Conservation (phyloP, 148 eudicot species). For the Hydrangea macrophylla region DNA sequence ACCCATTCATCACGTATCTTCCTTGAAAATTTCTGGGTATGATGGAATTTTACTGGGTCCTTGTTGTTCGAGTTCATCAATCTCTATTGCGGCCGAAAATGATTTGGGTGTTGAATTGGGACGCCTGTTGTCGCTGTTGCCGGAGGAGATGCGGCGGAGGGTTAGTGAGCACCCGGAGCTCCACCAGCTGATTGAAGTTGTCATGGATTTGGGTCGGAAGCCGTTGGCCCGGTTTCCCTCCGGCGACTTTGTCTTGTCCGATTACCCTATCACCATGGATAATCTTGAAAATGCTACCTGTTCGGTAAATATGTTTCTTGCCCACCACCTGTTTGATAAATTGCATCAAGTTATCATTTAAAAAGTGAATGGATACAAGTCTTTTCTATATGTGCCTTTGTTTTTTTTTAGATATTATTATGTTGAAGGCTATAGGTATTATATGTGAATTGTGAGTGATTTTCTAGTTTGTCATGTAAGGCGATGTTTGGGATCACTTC, state of each 20-base stretch:
- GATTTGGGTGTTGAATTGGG: constrained; percentile 56
- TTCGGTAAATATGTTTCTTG: constrained; percentile 41
- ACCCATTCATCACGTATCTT: background rate
- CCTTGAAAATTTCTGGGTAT: constrained; percentile 7
- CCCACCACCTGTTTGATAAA: constrained; percentile 15
- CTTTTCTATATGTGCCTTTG: background rate
- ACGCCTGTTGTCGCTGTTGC: constrained; percentile 60
- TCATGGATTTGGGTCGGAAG: constrained; percentile 83
- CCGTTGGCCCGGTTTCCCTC: constrained; percentile 83
- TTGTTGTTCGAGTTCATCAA: constrained; percentile 22
- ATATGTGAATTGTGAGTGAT: background rate
- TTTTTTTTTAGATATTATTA: background rate
- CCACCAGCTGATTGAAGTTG: constrained; percentile 71
- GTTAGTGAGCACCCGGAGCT: constrained; percentile 55
- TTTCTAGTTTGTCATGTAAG: too few species aligned
- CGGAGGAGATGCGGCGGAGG: constrained; percentile 66
- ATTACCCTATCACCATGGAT: constrained; percentile 53
- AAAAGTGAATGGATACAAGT: background rate
- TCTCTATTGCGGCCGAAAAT: constrained; percentile 21
- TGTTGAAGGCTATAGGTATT: too few species aligned
- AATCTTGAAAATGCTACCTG: constrained; percentile 65
- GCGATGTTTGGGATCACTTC: too few species aligned
- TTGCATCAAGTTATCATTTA: background rate
- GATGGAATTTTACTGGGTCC: background rate
- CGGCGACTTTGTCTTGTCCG: constrained; percentile 80